These are phyloP conservation scores for Agaricus blazei DNA, from an alignment of 768 basidiomycete species.

Conservation along the genomic window DNA sequence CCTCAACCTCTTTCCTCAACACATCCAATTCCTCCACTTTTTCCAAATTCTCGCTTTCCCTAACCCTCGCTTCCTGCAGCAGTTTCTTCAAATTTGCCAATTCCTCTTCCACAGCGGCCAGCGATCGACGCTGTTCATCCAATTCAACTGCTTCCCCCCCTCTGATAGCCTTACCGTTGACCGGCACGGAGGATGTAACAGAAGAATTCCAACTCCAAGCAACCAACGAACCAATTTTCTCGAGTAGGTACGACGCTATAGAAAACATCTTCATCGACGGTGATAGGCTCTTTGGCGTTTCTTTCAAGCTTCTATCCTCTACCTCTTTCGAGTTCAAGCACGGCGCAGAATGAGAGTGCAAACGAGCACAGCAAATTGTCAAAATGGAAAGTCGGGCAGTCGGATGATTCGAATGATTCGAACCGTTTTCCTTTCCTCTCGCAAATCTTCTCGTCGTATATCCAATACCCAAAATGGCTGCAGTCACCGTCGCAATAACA, in stretches of 20 bases:
- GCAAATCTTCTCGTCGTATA: too few relatives aligned
- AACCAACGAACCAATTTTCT: conserved; percentile 1
- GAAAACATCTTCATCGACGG: not conserved
- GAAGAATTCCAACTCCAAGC: not conserved
- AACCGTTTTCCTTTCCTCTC: too few relatives aligned
- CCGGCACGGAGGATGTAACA: not conserved
- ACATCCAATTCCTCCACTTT: not conserved
- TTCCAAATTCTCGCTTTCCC: not conserved
- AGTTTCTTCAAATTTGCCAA: not conserved
- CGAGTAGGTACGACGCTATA: not conserved
- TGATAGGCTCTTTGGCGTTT: too few relatives aligned
- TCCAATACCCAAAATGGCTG: too few relatives aligned
- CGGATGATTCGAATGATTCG: too few relatives aligned
- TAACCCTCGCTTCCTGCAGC: conserved; percentile 2
- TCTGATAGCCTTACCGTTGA: not conserved
- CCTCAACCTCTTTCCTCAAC: conserved; percentile 1
- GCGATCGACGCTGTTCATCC: not conserved
- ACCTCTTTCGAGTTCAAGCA: too few relatives aligned
- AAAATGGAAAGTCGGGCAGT: too few relatives aligned
- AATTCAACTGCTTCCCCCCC: not conserved
- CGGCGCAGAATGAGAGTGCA: too few relatives aligned
- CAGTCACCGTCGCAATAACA: too few relatives aligned
- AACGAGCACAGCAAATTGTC: too few relatives aligned
- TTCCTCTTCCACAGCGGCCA: not conserved
- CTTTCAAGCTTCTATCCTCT: too few relatives aligned